Conservation (phyloP, 192 early-diverging fungal genomes). For the Backusella psychrophila region DNA sequence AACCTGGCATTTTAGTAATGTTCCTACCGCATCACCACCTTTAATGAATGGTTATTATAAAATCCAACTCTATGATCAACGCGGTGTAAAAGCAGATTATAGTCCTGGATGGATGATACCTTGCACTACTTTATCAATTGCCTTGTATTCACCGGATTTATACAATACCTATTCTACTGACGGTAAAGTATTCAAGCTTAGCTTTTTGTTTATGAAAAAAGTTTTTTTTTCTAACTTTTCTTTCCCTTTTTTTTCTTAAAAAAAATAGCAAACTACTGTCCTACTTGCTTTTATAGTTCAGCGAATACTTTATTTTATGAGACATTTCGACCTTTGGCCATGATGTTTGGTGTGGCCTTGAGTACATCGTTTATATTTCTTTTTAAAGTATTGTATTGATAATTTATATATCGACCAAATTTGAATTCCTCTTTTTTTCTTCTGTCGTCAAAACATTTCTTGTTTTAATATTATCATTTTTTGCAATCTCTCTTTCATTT, state of each 20-base stretch:
- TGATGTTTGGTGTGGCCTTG: constrained; percentile 21
- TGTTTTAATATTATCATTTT: neutral
- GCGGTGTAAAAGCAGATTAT: constrained; percentile 17
- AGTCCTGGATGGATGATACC: constrained; percentile 30
- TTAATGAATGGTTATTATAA: constrained; percentile 35
- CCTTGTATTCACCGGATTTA: constrained; percentile 28
- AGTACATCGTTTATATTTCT: constrained; percentile 26
- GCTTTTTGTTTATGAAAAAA: constrained; percentile 26
- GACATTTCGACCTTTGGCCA: constrained; percentile 15
- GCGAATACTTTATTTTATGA: neutral
- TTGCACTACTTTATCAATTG: constrained; percentile 23
- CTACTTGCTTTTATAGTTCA: constrained; percentile 33
- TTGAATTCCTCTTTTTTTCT: neutral
- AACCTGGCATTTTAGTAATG: neutral
- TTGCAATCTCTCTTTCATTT: neutral
- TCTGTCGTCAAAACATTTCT: neutral
- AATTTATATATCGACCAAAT: neutral
- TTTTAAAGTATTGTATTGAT: neutral
- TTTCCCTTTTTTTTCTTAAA: neutral
- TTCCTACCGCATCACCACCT: constrained; percentile 5
- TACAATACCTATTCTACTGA: constrained; percentile 16
- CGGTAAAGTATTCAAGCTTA: constrained; percentile 1
- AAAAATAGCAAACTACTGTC: constrained; percentile 20
- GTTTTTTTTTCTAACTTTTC: neutral
- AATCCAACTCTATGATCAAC: constrained; percentile 35